Evolutionary conservation across 805 yeast genomes (phyloP).

Genomic region (Dipodascus geniculatus): DNA sequence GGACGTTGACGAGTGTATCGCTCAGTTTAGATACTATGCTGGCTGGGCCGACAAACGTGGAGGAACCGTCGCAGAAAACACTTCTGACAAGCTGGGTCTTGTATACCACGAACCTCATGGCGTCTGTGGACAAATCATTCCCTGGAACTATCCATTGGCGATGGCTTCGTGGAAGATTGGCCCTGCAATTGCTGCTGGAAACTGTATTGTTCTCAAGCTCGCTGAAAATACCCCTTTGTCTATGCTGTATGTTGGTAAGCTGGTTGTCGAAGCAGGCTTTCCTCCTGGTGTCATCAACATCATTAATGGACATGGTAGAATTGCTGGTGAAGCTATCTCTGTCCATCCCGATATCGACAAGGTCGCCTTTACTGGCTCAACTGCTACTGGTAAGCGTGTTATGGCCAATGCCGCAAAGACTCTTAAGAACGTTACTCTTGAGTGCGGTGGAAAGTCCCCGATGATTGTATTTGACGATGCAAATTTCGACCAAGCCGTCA

Average conservation of each 20-base stretch:
- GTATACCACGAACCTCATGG: constrained; percentile 86
- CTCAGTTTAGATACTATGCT: constrained; percentile 71
- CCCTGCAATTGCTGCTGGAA: constrained; percentile 87
- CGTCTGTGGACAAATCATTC: constrained; percentile 91
- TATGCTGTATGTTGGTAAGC: constrained; percentile 61
- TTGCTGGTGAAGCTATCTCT: constrained; percentile 72
- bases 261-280: constrained; percentile 70
- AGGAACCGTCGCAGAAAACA: constrained; percentile 55
- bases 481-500: constrained; percentile 62
- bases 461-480: constrained; percentile 81
- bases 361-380: constrained; percentile 92
- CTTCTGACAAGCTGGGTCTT: constrained; percentile 59
- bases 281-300: constrained; percentile 88
- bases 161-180: constrained; percentile 95
- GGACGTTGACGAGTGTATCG: constrained; percentile 60
- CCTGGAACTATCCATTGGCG: constrained; percentile 93
- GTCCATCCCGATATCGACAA: constrained; percentile 74
- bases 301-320: constrained; percentile 76
- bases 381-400: constrained; percentile 76
- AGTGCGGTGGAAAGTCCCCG: constrained; percentile 96
- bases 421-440: constrained; percentile 85
- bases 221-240: constrained; percentile 91
- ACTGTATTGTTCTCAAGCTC: constrained; percentile 76
- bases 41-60: constrained; percentile 92
- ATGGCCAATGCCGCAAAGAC: constrained; percentile 72